phyloP scores from a whole-genome alignment of 305 asterid species.

The Petunia hybrid region DNA sequence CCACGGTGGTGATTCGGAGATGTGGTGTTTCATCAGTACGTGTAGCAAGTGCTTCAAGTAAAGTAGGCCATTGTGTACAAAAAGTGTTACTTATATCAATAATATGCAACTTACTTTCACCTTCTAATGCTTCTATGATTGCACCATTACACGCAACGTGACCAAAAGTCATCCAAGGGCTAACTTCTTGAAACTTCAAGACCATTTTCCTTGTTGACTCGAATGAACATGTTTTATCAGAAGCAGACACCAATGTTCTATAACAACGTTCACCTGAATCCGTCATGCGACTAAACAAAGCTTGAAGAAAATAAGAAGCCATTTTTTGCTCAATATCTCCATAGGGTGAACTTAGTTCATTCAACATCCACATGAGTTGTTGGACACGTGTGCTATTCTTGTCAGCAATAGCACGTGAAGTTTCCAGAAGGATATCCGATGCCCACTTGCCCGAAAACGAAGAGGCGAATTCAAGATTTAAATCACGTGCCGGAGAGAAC shows the following conservation, averaged over 20 bases:
- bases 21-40: constrained; percentile 88
- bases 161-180: constrained; percentile 94
- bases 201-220: constrained; percentile 75
- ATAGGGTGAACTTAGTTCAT: constrained; percentile 85
- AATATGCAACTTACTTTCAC: constrained; percentile 73
- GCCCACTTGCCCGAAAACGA: constrained; percentile 67
- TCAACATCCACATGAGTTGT: constrained; percentile 97
- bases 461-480: constrained; percentile 62
- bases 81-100: constrained; percentile 85
- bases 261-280: constrained; percentile 77
- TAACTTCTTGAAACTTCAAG: constrained; percentile 87
- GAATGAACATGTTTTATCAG: constrained; percentile 72
- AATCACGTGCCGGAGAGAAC: constrained; percentile 54
- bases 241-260: constrained; percentile 55
- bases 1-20: constrained; percentile 76
- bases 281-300: constrained; percentile 79
- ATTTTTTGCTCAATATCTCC: constrained; percentile 88
- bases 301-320: constrained; percentile 85
- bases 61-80: constrained; percentile 99
- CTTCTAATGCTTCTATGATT: constrained; percentile 92
- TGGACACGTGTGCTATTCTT: constrained; percentile 66
- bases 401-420: constrained; percentile 71
- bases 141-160: constrained; percentile 97
- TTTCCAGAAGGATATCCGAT: constrained; percentile 68
- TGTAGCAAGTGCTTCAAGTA: constrained; percentile 92